Base-by-base conservation (phyloP, 306 rosid species). In the Carpinus fangiana region DNA sequence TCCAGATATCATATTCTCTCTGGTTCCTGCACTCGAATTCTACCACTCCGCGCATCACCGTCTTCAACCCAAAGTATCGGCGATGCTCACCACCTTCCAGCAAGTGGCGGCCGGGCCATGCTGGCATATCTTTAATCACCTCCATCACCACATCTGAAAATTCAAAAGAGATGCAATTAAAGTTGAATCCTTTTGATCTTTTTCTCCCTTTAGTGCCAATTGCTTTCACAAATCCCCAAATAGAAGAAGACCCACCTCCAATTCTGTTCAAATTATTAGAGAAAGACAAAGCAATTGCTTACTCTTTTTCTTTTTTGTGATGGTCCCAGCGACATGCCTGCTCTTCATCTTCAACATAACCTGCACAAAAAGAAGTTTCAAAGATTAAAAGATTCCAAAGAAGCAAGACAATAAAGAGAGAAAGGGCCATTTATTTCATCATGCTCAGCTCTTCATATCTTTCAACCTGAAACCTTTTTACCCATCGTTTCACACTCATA, bases 301-400 rank as follows among this genome's bases (percentile, higher is more conserved):
- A 96, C 99, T 96, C 97, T 96, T 96, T 91, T 96, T 96, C 99
- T 96, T 96, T 90, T 96, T 96, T 8, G 96, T 93, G 83, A 96
- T 82, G 96, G 99, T 90, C 91, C 99, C 99, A 82, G 94, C 97
- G 82, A 93, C 98, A 76, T 96, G 98, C 88, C 89, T 93, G 82
- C 99, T 96, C 96, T 96, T 96, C 99, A 96, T 96, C 90, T 96
- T 96, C 84, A 96, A 74, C 87, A 89, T 89, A 77, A 96, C 98
- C 98, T 96, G 85, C 90, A 76, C 87, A 85, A 81, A 91, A 87
- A 89, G 84, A 80, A 85, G 71, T 38, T 64, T 74, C 77, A 72
- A 70, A 52, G 20, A 76, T 17, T 26, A 48, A 36, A 53, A 43
- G 41, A 45, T 78, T 82, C 78, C 53, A 76, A 84, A 77, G 83